These are phyloP conservation scores for Cylindrodendrum hubeiense DNA, from an alignment of 2,329 filamentous ascomycete genomes.

Conservation along the genomic window DNA sequence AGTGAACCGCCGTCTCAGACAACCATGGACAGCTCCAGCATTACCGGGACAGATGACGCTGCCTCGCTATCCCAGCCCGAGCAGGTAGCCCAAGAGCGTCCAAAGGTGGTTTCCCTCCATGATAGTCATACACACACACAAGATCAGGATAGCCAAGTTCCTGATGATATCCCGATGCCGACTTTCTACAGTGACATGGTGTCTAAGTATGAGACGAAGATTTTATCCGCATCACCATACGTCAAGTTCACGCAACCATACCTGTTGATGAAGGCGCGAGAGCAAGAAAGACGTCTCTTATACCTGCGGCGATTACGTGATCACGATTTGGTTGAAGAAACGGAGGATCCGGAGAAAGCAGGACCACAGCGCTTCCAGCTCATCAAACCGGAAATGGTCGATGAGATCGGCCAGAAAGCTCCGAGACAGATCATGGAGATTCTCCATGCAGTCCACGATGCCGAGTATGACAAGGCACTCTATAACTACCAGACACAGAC, in stretches of 20 bases:
- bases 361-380: slow-evolving; percentile 84
- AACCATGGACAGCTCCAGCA: slow-evolving; percentile 46
- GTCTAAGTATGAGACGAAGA: slow-evolving; percentile 90
- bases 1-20: slow-evolving; percentile 52
- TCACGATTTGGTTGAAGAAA: slow-evolving; percentile 73
- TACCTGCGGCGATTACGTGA: slow-evolving; percentile 88
- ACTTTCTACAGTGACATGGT: slow-evolving; percentile 97
- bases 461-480: slow-evolving; percentile 94
- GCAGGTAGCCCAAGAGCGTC: slow-evolving; percentile 40
- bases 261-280: slow-evolving; percentile 89
- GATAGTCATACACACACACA: slow-evolving; percentile 59
- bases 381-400: slow-evolving; percentile 96
- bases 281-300: slow-evolving; percentile 86
- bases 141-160: slow-evolving; percentile 70
- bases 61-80: slow-evolving; percentile 43
- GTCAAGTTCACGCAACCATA: slow-evolving; percentile 96
- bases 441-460: slow-evolving; percentile 92
- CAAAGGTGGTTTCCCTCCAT: slow-evolving; percentile 53
- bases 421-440: slow-evolving; percentile 93
- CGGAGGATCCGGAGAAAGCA: slow-evolving; percentile 69
- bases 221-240: slow-evolving; percentile 94
- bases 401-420: slow-evolving; percentile 82
- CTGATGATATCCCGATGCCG: slow-evolving; percentile 85
- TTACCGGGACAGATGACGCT: slow-evolving; percentile 44
- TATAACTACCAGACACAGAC: slow-evolving; percentile 96